Evolutionary conservation across 768 basidiomycete genomes (phyloP).

Genomic region (Boletus vermiculosoides): DNA sequence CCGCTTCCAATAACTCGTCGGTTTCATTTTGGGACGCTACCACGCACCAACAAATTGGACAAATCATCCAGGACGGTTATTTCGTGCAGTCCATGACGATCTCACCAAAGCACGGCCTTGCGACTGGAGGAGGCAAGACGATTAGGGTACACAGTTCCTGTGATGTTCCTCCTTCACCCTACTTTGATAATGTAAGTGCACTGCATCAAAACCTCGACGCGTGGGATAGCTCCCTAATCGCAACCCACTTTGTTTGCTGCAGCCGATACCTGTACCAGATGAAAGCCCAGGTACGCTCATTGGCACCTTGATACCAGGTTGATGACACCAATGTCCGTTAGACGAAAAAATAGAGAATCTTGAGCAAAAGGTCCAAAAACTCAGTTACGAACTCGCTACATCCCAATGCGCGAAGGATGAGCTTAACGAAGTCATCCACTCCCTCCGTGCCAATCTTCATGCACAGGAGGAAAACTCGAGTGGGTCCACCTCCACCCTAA

Average conservation of each 20-base stretch:
- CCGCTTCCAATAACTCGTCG: not conserved
- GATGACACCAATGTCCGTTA: not conserved
- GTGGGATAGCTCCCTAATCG: not conserved
- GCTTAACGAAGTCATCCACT: not conserved
- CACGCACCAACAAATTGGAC: slow-evolving; percentile 2
- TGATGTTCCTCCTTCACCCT: not conserved
- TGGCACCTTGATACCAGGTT: not conserved
- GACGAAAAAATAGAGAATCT: not conserved
- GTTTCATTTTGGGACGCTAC: slow-evolving; percentile 10
- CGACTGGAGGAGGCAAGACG: not conserved
- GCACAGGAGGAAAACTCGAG: not conserved
- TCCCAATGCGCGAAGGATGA: not conserved
- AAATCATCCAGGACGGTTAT: not conserved
- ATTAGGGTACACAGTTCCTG: not conserved
- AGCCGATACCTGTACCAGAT: too few species aligned
- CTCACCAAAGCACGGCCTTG: not conserved
- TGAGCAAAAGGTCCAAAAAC: not conserved
- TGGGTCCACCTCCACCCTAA: not conserved
- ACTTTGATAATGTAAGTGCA: not conserved
- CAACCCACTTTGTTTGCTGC: too few species aligned
- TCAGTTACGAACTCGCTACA: not conserved
- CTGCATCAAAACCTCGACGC: too few species aligned
- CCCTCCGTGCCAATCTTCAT: not conserved
- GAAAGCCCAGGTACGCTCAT: not conserved
- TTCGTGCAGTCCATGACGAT: not conserved